A percentile compares a stretch with the other conserved stretches of the same genome.
These are phyloP conservation scores for Phytophthora megakarya DNA, from an alignment of 352 stramenopile genomes.

Conservation along the genomic window DNA sequence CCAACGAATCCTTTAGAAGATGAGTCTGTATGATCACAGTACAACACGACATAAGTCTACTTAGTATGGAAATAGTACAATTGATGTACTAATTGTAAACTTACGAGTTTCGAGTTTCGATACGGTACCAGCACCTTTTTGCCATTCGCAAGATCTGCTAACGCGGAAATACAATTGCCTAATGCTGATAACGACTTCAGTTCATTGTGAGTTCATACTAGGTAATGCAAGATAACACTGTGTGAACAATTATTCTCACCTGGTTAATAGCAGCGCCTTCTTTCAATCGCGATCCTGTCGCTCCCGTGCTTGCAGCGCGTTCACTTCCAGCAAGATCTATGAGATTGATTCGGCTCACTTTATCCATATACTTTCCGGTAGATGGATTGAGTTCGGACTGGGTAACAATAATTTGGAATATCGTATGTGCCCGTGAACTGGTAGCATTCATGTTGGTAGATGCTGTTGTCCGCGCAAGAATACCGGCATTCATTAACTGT, in stretches of 20 bases:
- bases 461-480: slow-evolving; percentile 79
- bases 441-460: slow-evolving; percentile 90
- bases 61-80: too few species aligned
- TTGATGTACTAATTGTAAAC: background rate
- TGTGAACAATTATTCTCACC: slow-evolving; percentile 20
- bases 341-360: slow-evolving; percentile 87
- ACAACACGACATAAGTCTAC: background rate
- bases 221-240: background rate
- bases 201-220: background rate
- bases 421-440: slow-evolving; percentile 81
- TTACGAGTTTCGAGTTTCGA: slow-evolving; percentile 92
- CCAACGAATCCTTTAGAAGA: slow-evolving; percentile 84
- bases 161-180: slow-evolving; percentile 92
- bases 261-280: slow-evolving; percentile 95
- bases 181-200: slow-evolving; percentile 87
- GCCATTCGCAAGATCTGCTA: slow-evolving; percentile 86
- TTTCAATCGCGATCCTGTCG: slow-evolving; percentile 87
- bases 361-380: slow-evolving; percentile 82
- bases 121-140: slow-evolving; percentile 91
- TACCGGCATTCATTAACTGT: slow-evolving; percentile 86
- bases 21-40: slow-evolving; percentile 57
- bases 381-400: slow-evolving; percentile 73
- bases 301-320: slow-evolving; percentile 87
- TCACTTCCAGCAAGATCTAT: slow-evolving; percentile 94
- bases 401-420: slow-evolving; percentile 87